phyloP scores from a whole-genome alignment of 257 asterid genomes.

The Solanum raphanifolium region DNA sequence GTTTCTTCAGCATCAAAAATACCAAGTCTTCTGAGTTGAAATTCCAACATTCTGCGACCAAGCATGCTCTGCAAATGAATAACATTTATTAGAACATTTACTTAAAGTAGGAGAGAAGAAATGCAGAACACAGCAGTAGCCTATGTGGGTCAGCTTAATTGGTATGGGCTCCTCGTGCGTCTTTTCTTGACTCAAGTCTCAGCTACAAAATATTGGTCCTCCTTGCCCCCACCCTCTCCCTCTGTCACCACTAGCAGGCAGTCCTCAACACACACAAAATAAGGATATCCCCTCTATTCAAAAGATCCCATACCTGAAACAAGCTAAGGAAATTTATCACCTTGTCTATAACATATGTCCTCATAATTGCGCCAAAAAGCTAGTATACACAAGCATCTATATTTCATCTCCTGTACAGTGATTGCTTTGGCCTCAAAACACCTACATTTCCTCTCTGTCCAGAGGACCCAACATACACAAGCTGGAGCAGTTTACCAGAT shows the following conservation, averaged over 20 bases:
- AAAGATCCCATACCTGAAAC: background rate
- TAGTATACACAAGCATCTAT: background rate
- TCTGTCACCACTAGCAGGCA: background rate
- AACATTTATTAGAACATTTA: background rate
- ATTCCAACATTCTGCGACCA: slow-evolving; percentile 84
- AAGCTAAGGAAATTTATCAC: background rate
- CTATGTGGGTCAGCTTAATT: background rate
- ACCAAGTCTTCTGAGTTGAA: slow-evolving; percentile 91
- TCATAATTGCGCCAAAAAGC: background rate
- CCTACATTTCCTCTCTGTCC: background rate
- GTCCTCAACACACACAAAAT: background rate
- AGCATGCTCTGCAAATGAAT: slow-evolving; percentile 69
- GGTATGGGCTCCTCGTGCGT: background rate
- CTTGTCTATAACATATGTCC: background rate
- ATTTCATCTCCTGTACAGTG: background rate
- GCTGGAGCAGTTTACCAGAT: background rate
- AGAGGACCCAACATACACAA: background rate
- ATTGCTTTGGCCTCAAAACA: background rate
- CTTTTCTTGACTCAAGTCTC: background rate
- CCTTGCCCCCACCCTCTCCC: background rate
- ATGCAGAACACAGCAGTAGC: background rate
- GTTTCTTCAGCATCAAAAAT: slow-evolving; percentile 58
- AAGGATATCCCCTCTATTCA: too few relatives aligned
- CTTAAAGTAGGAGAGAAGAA: background rate
- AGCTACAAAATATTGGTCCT: background rate